Evolutionary conservation across 148 eudicot genomes (phyloP), one percentile per base, ranked within the genome.

Genomic region (Beta vulgaris): DNA sequence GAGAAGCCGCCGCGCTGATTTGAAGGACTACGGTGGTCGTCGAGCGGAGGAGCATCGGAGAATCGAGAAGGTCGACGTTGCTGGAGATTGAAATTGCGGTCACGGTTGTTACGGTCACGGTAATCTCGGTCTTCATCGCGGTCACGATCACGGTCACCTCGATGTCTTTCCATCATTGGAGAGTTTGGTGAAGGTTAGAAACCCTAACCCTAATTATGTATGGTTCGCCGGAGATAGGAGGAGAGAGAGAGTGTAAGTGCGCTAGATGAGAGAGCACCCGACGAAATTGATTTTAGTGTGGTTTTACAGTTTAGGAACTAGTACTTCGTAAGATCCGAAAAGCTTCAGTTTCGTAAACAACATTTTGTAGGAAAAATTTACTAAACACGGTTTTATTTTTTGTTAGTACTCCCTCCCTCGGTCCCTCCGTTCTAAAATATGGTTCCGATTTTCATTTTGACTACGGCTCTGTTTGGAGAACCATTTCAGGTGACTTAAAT

Each of bases 1-100:
- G 89, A 69, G 63, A 77, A 82, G 29, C 84, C 84, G 0, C 80
- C 73, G 21, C 77, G 85, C 21, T 71, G 75, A 78, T 71, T 64
- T 13, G 42, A 76, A 13, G 87, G 86, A 61, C 86, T 87, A n/a
- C 77, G 81, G 48, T 69, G 78, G 31, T 57, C 65, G 12, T 74
- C 78, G 53, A 40, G 40, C 3, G 86, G 61, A n/a, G 88, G 84
- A 49, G 72, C 82, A 70, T 81, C 84, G 58, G 88, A 73, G 58
- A 85, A 81, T 29, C 87, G 87, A 39, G 91, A 81, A 13, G 86
- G 85, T 1, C 86, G 84, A n/a, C 83, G 83, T 1, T 49, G 83
- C 21, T 77, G 86, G 57, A 71, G 86, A 36, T 78, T 79, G 18
- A 73, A 70, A 46, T 87, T 86, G 59, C 78, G 54, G 43, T 68